Percentiles rank a stretch among this genome's conserved stretches.
phyloP scores from a whole-genome alignment of 1,284 basidiomycete species.

The Apiotrichum gamsii region DNA sequence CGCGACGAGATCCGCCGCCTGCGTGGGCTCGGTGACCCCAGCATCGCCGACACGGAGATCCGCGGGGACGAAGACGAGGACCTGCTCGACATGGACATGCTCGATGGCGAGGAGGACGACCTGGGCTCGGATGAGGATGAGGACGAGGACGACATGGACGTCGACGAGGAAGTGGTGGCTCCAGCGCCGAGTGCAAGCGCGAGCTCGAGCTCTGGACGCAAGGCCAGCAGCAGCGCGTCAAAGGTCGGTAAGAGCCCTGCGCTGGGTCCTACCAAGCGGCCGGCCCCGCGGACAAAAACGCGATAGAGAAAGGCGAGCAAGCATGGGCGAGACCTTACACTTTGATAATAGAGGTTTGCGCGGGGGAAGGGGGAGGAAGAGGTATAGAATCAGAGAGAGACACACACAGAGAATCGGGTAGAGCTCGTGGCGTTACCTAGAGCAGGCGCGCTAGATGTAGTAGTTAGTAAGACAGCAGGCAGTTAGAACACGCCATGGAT shows the following conservation, averaged over 20 bases:
- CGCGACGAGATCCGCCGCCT: slow-evolving; percentile 64
- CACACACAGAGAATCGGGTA: too few relatives aligned
- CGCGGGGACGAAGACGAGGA: slow-evolving; percentile 35
- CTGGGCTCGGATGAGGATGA: slow-evolving; percentile 21
- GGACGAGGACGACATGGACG: slow-evolving; percentile 42
- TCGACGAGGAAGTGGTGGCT: slow-evolving; percentile 6
- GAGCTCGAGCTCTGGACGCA: too few relatives aligned
- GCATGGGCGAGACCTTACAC: too few relatives aligned
- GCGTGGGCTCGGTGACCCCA: slow-evolving; percentile 39
- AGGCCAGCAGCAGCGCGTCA: neutral
- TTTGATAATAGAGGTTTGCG: too few relatives aligned
- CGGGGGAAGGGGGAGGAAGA: too few relatives aligned
- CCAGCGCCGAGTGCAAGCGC: neutral
- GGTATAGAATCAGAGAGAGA: too few relatives aligned
- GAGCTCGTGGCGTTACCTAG: too few relatives aligned
- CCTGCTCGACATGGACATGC: slow-evolving; percentile 37
- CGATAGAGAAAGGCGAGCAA: too few relatives aligned
- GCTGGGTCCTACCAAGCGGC: slow-evolving; percentile 2
- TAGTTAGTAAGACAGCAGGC: too few relatives aligned
- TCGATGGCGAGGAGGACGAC: slow-evolving; percentile 33
- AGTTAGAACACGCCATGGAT: too few relatives aligned
- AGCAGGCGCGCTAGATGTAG: too few relatives aligned
- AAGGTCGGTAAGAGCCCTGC: slow-evolving; percentile 2
- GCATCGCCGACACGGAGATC: slow-evolving; percentile 17
- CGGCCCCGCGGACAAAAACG: neutral